Conservation (phyloP, 352 stramenopile species). For the Pythium periplocum region DNA sequence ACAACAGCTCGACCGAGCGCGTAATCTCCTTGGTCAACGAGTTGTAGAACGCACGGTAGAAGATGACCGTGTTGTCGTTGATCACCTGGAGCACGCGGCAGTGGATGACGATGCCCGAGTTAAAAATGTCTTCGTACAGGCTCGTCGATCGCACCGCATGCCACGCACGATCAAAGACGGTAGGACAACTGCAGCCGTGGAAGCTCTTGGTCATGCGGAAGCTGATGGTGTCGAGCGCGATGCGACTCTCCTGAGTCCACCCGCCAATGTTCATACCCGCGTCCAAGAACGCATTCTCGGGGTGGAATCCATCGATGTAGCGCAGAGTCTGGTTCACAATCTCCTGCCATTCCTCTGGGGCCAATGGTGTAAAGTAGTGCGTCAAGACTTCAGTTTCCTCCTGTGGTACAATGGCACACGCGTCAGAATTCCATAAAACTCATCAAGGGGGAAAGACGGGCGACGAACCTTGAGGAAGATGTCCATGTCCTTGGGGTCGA, state of each 20-base stretch:
- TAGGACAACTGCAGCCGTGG: slow-evolving; percentile 3
- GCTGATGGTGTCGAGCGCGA: slow-evolving; percentile 22
- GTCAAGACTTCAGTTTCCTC: slow-evolving; percentile 20
- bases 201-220: slow-evolving; percentile 22
- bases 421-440: too few species aligned
- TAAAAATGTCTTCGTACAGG: slow-evolving; percentile 23
- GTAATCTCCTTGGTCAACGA: slow-evolving; percentile 43
- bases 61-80: slow-evolving; percentile 37
- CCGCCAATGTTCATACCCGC: slow-evolving; percentile 11
- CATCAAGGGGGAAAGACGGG: too few species aligned
- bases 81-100: slow-evolving; percentile 45
- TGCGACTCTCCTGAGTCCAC: slow-evolving; percentile 19
- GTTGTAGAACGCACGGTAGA: slow-evolving; percentile 57
- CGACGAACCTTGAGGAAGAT: slow-evolving; percentile 7
- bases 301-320: slow-evolving; percentile 25
- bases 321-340: slow-evolving; percentile 24
- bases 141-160: slow-evolving; percentile 15
- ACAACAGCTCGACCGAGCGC: slow-evolving; percentile 51
- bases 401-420: slow-evolving; percentile 2
- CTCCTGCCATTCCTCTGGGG: slow-evolving; percentile 13
- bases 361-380: slow-evolving; percentile 21
- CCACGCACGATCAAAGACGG: slow-evolving; percentile 19
- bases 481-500: slow-evolving; percentile 19
- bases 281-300: slow-evolving; percentile 21
- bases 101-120: slow-evolving; percentile 10